Evolutionary conservation across 208 protist species (phyloP).

Genomic region (Trypanosoma mega): DNA sequence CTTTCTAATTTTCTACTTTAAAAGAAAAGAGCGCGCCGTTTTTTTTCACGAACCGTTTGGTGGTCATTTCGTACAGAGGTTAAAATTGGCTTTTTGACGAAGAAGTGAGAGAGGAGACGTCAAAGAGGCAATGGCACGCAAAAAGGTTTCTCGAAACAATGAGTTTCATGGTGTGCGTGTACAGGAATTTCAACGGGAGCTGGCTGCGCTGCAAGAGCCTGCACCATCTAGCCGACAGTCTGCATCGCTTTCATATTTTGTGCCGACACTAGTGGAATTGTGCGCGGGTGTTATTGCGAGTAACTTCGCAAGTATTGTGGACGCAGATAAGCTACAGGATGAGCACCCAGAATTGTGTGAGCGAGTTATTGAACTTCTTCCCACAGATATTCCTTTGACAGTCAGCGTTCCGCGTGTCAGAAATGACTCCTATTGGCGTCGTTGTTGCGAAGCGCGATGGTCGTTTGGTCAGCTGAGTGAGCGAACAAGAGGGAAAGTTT

Average conservation of each 20-base stretch:
- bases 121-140: constrained; percentile 1
- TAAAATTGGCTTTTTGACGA: too few species aligned
- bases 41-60: too few species aligned
- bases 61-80: too few species aligned
- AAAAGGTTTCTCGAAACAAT: constrained; percentile 30
- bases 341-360: constrained; percentile 55
- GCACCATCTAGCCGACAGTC: not conserved
- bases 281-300: constrained; percentile 68
- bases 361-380: constrained; percentile 62
- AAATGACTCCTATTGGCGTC: constrained; percentile 49
- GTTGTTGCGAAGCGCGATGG: constrained; percentile 80
- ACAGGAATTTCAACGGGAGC: constrained; percentile 40
- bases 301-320: constrained; percentile 52
- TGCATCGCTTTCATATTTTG: constrained; percentile 64
- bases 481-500: constrained; percentile 30
- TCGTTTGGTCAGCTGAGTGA: constrained; percentile 79
- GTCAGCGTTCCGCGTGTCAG: constrained; percentile 49
- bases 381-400: constrained; percentile 49
- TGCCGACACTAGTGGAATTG: constrained; percentile 69
- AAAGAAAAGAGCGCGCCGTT: too few species aligned
- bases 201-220: constrained; percentile 10
- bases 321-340: constrained; percentile 59
- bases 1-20: not conserved
- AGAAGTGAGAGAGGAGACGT: too few species aligned
- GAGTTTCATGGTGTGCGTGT: constrained; percentile 71